These are phyloP conservation scores for Fraxinus ornus DNA, from an alignment of 305 asterid genomes.

Conservation along the genomic window DNA sequence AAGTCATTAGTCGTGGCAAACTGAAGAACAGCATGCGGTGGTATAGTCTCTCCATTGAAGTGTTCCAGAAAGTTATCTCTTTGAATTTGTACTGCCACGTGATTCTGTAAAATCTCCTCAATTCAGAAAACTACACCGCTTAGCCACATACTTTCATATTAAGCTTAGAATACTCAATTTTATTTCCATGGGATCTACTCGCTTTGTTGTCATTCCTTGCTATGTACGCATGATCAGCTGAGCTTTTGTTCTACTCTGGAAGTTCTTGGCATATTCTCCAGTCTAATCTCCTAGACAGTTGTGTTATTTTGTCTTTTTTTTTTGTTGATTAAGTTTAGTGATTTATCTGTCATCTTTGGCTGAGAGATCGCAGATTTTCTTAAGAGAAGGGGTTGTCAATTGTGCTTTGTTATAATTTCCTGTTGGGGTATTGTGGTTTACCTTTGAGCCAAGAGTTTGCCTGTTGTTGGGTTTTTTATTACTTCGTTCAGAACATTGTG, in stretches of 20 bases:
- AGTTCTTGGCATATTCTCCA: not conserved
- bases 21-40: constrained; percentile 76
- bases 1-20: constrained; percentile 33
- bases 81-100: constrained; percentile 88
- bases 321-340: not conserved
- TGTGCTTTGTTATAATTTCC: not conserved
- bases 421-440: constrained; percentile 1
- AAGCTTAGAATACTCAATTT: not conserved
- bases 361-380: not conserved
- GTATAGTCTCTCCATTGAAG: constrained; percentile 69
- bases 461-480: constrained; percentile 18
- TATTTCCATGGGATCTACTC: constrained; percentile 78
- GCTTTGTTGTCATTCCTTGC: constrained; percentile 10
- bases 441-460: constrained; percentile 16
- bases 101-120: constrained; percentile 58
- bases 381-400: not conserved
- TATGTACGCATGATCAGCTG: constrained; percentile 78
- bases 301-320: not conserved
- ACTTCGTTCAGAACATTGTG: constrained; percentile 26
- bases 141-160: constrained; percentile 1
- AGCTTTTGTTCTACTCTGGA: constrained; percentile 19
- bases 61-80: constrained; percentile 70
- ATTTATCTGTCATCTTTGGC: not conserved
- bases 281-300: not conserved
- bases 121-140: constrained; percentile 5